Conservation (phyloP, 2,329 filamentous ascomycete species). For the Pseudohalonectria lignicola region DNA sequence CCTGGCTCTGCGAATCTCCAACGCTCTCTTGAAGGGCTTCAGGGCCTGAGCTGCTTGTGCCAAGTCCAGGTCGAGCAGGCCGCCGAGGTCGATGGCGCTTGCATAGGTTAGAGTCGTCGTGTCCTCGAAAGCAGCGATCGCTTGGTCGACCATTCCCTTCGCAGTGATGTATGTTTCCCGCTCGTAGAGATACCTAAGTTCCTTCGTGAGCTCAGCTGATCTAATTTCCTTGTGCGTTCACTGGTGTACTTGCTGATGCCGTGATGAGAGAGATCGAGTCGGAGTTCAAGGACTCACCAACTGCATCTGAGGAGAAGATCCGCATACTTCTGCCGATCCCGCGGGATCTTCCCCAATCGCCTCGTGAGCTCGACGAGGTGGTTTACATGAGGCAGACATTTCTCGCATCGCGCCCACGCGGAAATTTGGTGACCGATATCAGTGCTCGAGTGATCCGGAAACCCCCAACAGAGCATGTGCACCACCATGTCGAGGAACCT, state of each 20-base stretch:
- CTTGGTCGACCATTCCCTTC: slow-evolving; percentile 11
- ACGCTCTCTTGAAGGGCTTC: slow-evolving; percentile 11
- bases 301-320: slow-evolving; percentile 14
- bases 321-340: slow-evolving; percentile 9
- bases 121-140: slow-evolving; percentile 13
- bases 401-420: slow-evolving; percentile 15
- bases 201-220: background rate
- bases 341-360: slow-evolving; percentile 3
- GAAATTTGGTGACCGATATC: slow-evolving; percentile 15
- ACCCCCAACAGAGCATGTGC: slow-evolving; percentile 13
- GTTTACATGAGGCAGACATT: slow-evolving; percentile 17
- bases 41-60: slow-evolving; percentile 12
- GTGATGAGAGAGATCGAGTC: no score
- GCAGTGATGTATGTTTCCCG: slow-evolving; percentile 16
- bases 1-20: slow-evolving; percentile 12
- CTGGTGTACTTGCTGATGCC: background rate
- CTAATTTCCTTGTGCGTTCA: background rate
- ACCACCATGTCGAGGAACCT: no score
- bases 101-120: slow-evolving; percentile 14
- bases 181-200: slow-evolving; percentile 20
- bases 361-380: slow-evolving; percentile 12
- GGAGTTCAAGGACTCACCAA: slow-evolving; percentile 10
- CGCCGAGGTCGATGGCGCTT: slow-evolving; percentile 17
- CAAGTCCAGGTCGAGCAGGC: slow-evolving; percentile 19
- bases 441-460: slow-evolving; percentile 13